Base-by-base conservation (phyloP, 2,329 filamentous ascomycete genomes). In the Sclerotinia subarctica region DNA sequence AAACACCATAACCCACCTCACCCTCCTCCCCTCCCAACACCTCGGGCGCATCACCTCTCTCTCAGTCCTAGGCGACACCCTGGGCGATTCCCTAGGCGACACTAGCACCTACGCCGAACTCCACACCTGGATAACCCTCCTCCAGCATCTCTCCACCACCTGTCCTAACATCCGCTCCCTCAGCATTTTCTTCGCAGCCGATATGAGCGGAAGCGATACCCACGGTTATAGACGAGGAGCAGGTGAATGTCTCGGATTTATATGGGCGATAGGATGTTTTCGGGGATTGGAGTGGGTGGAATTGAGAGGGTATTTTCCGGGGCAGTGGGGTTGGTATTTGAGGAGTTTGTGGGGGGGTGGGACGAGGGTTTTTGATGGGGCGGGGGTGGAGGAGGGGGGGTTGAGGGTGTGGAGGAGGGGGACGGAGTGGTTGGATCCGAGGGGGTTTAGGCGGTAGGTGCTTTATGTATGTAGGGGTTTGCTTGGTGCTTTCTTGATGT, bases 281-380 rank as follows among this genome's bases (percentile, higher is more conserved):
- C 15, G 15, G 0, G 21, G 21, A 1, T 5, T 62, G 59, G n/a
- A 62, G 2, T 62, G n/a, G 21, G 29, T 62, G 46, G 46, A 51
- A 51, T 6, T 62, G 32, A 15, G 35, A 17, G 59, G 59, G 0
- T 62, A 24, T 26, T 62, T 51, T 21, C 59, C 59, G 15, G 5
- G 21, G 59, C 59, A 62, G 59, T 62, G 59, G 46, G 46, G n/a
- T 15, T 62, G n/a, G n/a, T 62, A 62, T 26, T 26, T 62, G 46
- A 62, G 59, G 15, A 13, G n/a, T 3, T 2, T 62, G 21, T 62
- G 46, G 59, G 17, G 58, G 1, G 29, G 21, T 1, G 7, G 5
- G 8, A 51, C 46, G 15, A 19, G 2, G 29, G 26, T 62, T 26
- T 62, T 13, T 21, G 49, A 62, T 38, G 7, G 29, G n/a, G 7